Evolutionary conservation across 2,329 filamentous ascomycete species (phyloP).

Genomic region (Diaporthe sp.): DNA sequence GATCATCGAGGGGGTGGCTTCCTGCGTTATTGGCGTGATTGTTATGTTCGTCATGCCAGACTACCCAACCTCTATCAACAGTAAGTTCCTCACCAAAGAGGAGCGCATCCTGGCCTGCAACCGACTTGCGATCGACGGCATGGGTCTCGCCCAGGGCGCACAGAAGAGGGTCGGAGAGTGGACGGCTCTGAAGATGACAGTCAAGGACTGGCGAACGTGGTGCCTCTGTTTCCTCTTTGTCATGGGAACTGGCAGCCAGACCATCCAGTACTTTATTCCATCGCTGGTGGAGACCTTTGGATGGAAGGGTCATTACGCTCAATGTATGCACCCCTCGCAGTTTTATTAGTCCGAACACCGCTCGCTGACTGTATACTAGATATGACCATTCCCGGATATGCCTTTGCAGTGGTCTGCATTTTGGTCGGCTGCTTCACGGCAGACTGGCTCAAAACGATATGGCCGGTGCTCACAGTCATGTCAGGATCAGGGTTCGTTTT

Average conservation of each 20-base stretch:
- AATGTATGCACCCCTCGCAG: background rate
- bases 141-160: constrained; percentile 41
- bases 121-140: constrained; percentile 43
- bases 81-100: constrained; percentile 40
- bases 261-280: constrained; percentile 50
- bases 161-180: constrained; percentile 38
- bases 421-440: background rate
- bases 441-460: constrained; percentile 6
- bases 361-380: background rate
- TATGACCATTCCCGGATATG: constrained; percentile 9
- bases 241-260: constrained; percentile 46
- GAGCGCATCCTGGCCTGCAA: constrained; percentile 43
- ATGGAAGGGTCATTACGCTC: constrained; percentile 41
- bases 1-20: constrained; percentile 41
- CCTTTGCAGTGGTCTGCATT: background rate
- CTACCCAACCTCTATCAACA: constrained; percentile 40
- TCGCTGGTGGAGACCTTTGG: constrained; percentile 48
- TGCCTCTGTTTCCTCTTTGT: constrained; percentile 44
- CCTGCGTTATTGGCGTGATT: constrained; percentile 28
- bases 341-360: background rate
- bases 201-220: constrained; percentile 43
- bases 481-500: constrained; percentile 1
- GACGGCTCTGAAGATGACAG: constrained; percentile 45
- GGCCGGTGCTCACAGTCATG: constrained; percentile 3
- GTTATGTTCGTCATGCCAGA: constrained; percentile 44